Base-by-base conservation (phyloP, 2,329 filamentous ascomycete genomes). In the Aspergillus pseudonomiae region DNA sequence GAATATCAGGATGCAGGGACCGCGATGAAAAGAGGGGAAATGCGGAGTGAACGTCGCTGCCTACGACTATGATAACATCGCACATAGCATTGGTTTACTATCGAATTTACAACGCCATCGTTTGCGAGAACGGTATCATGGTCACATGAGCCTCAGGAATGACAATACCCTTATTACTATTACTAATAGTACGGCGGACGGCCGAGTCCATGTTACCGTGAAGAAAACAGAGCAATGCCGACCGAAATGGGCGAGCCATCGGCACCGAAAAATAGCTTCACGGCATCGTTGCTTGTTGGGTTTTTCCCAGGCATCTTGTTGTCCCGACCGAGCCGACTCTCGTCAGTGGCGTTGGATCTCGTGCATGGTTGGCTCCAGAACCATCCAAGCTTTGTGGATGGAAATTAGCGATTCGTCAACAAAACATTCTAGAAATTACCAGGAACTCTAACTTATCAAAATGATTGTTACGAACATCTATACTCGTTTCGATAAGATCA, bases 311-410 rank as follows among this genome's bases (percentile, higher is more conserved):
- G n/a, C 21, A 28, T 45, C 48, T 11, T 26, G 43, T 28, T 45
- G 57, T 55, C 57, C 63, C 63, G 63, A 65, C 63, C 63, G 63
- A 65, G 61, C 63, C 63, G 63, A 63, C 14, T 14, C 28, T 55
- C 36, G 43, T 61, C 55, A 58, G 63, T 61, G 61, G 61, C 63
- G 61, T 59, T 53, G 32, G 39, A 14, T 36, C 30, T 50, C 34
- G 3, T 21, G 12, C 24, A 54, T 58, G 61, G 63, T 53, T 59
- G 63, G 63, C 43, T 55, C 57, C 57, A 21, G 52, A 57, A 57
- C 30, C 63, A 57, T 60, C 63, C 57, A 65, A 65, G 63, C 63
- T 63, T 63, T 59, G 52, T 60, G 63, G 60, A 46, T 28, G 53
- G 52, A 36, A 41, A 12, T 54, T 53, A 53, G 30, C 11, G 9